These are phyloP conservation scores for Leccinum fibrillosum DNA, from an alignment of 768 basidiomycete species.

Conservation along the genomic window DNA sequence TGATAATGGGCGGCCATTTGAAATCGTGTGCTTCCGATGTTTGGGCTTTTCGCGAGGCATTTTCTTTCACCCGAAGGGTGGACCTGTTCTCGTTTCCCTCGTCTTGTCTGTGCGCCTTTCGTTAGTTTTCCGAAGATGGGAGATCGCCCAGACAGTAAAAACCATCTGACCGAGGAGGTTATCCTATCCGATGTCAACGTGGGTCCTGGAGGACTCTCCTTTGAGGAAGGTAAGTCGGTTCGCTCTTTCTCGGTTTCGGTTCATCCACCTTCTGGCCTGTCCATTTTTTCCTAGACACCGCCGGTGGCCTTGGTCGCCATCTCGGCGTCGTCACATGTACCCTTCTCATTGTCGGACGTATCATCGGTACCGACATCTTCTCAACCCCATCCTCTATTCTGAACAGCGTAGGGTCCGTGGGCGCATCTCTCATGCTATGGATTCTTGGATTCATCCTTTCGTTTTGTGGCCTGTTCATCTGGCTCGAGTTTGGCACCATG, in stretches of 20 bases:
- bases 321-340: constrained; percentile 54
- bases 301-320: constrained; percentile 56
- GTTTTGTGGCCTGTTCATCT: constrained; percentile 57
- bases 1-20: neutral
- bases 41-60: too few relatives aligned
- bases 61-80: neutral
- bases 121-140: neutral
- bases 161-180: neutral
- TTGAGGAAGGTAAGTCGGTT: constrained; percentile 41
- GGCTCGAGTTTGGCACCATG: constrained; percentile 64
- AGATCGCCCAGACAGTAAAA: neutral
- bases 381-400: constrained; percentile 59
- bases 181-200: constrained; percentile 11
- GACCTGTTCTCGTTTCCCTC: neutral
- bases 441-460: constrained; percentile 56
- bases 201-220: constrained; percentile 43
- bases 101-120: constrained; percentile 6
- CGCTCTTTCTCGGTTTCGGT: neutral
- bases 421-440: constrained; percentile 61
- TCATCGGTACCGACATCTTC: constrained; percentile 62
- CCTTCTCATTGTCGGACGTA: constrained; percentile 50
- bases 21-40: neutral
- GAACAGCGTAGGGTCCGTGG: constrained; percentile 51
- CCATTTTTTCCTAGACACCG: constrained; percentile 33
- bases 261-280: neutral